These are phyloP conservation scores for Ascomycota sp. DNA, from an alignment of 2,329 filamentous ascomycete species.

Conservation along the genomic window DNA sequence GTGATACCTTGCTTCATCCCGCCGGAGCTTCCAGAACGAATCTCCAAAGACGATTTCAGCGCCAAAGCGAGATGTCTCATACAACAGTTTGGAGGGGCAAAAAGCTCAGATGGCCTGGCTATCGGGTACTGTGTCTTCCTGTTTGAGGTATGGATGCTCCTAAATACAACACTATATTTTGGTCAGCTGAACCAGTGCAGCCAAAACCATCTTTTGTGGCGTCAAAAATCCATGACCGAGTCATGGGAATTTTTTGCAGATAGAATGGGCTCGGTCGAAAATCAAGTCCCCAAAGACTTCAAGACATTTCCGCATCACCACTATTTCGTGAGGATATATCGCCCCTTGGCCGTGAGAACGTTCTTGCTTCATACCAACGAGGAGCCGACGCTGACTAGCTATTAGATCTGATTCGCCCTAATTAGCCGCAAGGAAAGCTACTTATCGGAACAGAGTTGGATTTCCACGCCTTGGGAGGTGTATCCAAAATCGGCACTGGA, in stretches of 20 bases:
- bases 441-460: constrained; percentile 30
- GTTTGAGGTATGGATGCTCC: constrained; percentile 25
- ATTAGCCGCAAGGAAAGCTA: constrained; percentile 28
- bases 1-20: constrained; percentile 18
- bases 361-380: background rate
- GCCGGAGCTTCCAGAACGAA: constrained; percentile 15
- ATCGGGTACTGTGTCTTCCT: constrained; percentile 29
- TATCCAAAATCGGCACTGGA: constrained; percentile 31
- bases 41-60: constrained; percentile 16
- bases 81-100: constrained; percentile 15
- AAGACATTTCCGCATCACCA: constrained; percentile 33
- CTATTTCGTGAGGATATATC: constrained; percentile 34
- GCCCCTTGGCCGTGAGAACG: constrained; percentile 27
- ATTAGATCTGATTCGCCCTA: constrained; percentile 25
- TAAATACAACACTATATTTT: background rate
- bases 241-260: constrained; percentile 17
- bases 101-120: constrained; percentile 9
- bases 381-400: background rate
- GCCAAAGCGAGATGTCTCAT: constrained; percentile 24
- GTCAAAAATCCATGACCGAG: constrained; percentile 16
- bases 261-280: constrained; percentile 16
- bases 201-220: constrained; percentile 19
- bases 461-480: constrained; percentile 25
- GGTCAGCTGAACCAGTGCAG: constrained; percentile 8
- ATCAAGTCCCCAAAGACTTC: constrained; percentile 24